Evolutionary conservation across 2,329 filamentous ascomycete species (phyloP), one percentile per base, ranked within the genome.

Genomic region (Lecanicillium sp.): DNA sequence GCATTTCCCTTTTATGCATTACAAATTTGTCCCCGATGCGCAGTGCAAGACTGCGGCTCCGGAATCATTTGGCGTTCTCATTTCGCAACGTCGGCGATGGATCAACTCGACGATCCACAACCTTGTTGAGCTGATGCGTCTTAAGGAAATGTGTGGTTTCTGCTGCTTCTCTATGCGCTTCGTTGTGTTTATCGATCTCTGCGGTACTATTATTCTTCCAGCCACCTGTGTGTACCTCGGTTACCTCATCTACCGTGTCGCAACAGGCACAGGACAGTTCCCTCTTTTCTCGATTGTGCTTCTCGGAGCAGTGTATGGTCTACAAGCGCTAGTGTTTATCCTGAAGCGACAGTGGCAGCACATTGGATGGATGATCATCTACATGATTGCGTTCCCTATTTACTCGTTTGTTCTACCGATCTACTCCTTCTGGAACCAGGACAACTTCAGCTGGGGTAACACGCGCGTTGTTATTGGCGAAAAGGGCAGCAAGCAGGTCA

Each of bases 91-190:
- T 72, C 88, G 92, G 70, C 84, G 92, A 59, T 98, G 92, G 92
- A 98, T 98, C 62, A 98, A 98, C 67, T 96, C 92, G 2, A 98
- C 92, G 9, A 83, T 98, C 45, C 92, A 98, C 71, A 98, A 98
- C 59, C 63, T 98, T 56, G 84, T 83, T 18, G 92, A 98, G 60
- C 69, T 98, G 55, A 82, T 95, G 57, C 83, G 83, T 52, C 73
- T 98, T 33, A 83, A 89, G 59, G 88, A 98, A 54, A 82, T 98
- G 62, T 98, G 92, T 57, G 92, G 92, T 49, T 98, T 98, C 78
- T 98, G 92, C 67, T 95, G 85, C 65, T 96, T 96, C 71, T 88
- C 85, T 46, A 96, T 96, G 90, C 82, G 90, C 45, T 95, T 96
- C 53, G 78, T 96, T 46, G 92, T 96, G 48, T 85, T 96, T 51